Evolutionary conservation across 1,284 basidiomycete species (phyloP).

Genomic region (Malassezia equina): DNA sequence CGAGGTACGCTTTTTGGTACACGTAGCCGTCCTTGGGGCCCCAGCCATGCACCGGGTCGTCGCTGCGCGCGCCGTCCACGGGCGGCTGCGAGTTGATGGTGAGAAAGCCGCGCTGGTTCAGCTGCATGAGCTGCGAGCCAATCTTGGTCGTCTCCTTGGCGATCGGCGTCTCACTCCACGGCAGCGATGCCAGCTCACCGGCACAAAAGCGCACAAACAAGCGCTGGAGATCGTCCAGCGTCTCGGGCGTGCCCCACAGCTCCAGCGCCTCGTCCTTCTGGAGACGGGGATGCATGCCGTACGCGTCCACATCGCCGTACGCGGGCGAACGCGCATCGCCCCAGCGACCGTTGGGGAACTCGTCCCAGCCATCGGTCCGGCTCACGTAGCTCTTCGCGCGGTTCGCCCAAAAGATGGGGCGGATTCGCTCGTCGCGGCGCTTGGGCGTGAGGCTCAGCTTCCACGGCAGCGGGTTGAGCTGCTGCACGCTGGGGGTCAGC

Average conservation of each 20-base stretch:
- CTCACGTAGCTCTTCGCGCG: conserved; percentile 42
- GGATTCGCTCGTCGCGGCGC: conserved; percentile 44
- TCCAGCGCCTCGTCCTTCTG: conserved; percentile 64
- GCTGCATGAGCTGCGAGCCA: conserved; percentile 63
- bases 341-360: conserved; percentile 96
- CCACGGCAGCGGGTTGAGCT: conserved; percentile 44
- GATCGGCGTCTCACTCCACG: conserved; percentile 88
- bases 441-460: conserved; percentile 43
- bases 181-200: conserved; percentile 57
- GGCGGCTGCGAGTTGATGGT: conserved; percentile 98
- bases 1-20: conserved; percentile 73
- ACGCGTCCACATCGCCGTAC: conserved; percentile 93
- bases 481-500: conserved; percentile 38
- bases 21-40: conserved; percentile 50
- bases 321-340: conserved; percentile 93
- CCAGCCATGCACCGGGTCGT: conserved; percentile 56
- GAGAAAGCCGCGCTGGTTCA: conserved; percentile 77
- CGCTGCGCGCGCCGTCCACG: conserved; percentile 68
- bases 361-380: conserved; percentile 65
- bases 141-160: conserved; percentile 79
- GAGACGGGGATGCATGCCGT: conserved; percentile 55
- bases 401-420: conserved; percentile 48
- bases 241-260: conserved; percentile 28
- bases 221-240: conserved; percentile 35
- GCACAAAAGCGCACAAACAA: conserved; percentile 49